These are phyloP conservation scores for Leccinellum rugosiceps DNA, from an alignment of 768 basidiomycete genomes.

Conservation along the genomic window DNA sequence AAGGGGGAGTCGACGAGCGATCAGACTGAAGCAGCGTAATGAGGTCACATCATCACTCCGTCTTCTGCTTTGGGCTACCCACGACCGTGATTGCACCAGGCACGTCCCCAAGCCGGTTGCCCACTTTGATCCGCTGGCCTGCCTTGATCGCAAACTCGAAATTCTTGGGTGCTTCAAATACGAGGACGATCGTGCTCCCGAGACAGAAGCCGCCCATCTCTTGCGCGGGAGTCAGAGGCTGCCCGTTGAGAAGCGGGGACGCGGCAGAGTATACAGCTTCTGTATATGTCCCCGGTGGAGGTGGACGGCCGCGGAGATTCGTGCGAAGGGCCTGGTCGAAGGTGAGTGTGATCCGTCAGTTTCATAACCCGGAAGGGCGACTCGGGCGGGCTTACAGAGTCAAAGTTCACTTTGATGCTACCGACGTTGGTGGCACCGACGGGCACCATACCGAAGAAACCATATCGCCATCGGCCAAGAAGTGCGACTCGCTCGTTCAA, in stretches of 20 bases:
- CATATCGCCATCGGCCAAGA: slow-evolving; percentile 90
- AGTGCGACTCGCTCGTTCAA: slow-evolving; percentile 98
- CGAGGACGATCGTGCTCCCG: slow-evolving; percentile 93
- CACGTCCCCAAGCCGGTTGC: slow-evolving; percentile 71
- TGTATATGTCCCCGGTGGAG: slow-evolving; percentile 81
- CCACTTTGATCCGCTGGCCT: slow-evolving; percentile 86
- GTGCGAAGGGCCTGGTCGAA: slow-evolving; percentile 76
- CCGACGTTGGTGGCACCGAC: slow-evolving; percentile 99
- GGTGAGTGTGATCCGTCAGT: not conserved
- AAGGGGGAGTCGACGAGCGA: not conserved
- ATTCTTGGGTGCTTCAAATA: slow-evolving; percentile 87
- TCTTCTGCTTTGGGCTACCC: slow-evolving; percentile 31
- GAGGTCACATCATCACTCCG: slow-evolving; percentile 15
- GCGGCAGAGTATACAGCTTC: slow-evolving; percentile 92
- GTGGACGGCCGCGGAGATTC: slow-evolving; percentile 71
- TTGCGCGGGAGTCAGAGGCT: slow-evolving; percentile 82
- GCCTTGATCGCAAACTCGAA: slow-evolving; percentile 77
- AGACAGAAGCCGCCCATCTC: slow-evolving; percentile 98
- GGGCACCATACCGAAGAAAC: slow-evolving; percentile 96
- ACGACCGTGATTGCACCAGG: slow-evolving; percentile 22
- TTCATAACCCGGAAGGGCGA: not conserved
- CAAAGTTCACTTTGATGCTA: slow-evolving; percentile 94
- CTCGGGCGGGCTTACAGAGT: slow-evolving; percentile 50
- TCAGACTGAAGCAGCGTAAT: not conserved
- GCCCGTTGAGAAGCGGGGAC: slow-evolving; percentile 78